These are phyloP conservation scores for Mallotus japonicus DNA, from an alignment of 441 rosid species.

Conservation along the genomic window DNA sequence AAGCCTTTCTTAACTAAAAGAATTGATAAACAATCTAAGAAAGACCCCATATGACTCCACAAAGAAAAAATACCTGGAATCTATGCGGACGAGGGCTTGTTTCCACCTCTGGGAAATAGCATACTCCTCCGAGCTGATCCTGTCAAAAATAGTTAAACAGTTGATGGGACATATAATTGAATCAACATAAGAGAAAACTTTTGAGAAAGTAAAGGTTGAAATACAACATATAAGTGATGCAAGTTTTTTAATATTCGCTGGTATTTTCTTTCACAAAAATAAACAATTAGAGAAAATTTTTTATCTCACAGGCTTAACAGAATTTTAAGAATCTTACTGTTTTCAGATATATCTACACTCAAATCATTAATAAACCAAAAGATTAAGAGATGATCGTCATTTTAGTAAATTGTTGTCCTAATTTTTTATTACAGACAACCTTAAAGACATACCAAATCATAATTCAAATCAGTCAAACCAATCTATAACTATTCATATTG, in stretches of 20 bases:
- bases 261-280: too few relatives aligned
- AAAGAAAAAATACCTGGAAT: conserved; percentile 57
- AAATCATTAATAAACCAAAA: background rate
- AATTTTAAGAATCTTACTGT: too few relatives aligned
- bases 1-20: background rate
- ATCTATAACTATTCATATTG: background rate
- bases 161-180: background rate
- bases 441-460: background rate
- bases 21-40: background rate
- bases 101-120: conserved; percentile 49
- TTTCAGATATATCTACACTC: background rate
- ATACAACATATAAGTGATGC: too few relatives aligned
- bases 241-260: too few relatives aligned
- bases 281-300: too few relatives aligned
- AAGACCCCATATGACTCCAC: background rate
- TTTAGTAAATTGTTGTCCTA: background rate
- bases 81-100: conserved; percentile 62
- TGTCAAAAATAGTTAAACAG: conserved; percentile 35
- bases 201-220: background rate
- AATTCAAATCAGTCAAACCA: too few relatives aligned
- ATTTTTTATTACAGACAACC: background rate
- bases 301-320: too few relatives aligned
- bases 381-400: background rate
- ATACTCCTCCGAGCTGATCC: conserved; percentile 68
- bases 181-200: background rate